Conservation (phyloP, 257 asterid species). For the Cruciata laevipes region DNA sequence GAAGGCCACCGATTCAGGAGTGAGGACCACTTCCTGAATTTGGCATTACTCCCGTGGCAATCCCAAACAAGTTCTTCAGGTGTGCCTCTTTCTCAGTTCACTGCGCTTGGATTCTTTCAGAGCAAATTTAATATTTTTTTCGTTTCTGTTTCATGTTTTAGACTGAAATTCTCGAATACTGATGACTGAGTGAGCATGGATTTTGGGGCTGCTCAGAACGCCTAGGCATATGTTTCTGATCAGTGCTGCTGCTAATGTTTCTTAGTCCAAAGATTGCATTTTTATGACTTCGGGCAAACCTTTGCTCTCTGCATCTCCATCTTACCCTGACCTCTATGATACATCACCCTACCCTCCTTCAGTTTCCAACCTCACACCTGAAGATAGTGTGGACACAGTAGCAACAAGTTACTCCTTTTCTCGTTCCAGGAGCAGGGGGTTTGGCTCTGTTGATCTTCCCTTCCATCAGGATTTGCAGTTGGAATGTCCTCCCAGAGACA, state of each 20-base stretch:
- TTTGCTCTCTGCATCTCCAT: slow-evolving; percentile 40
- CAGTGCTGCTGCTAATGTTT: slow-evolving; percentile 3
- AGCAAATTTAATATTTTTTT: not conserved
- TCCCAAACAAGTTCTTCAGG: not conserved
- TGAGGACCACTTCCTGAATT: not conserved
- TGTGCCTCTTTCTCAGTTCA: not conserved
- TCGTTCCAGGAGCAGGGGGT: slow-evolving; percentile 26
- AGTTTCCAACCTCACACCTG: slow-evolving; percentile 24
- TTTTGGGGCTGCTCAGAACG: slow-evolving; percentile 10
- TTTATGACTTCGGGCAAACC: slow-evolving; percentile 79
- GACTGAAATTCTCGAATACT: not conserved
- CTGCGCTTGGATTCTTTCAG: not conserved
- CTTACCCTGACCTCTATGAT: slow-evolving; percentile 8
- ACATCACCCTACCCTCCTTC: slow-evolving; percentile 17
- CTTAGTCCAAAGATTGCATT: slow-evolving; percentile 21
- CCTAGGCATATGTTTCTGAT: not conserved
- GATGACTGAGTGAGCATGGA: slow-evolving; percentile 6
- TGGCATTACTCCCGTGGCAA: not conserved
- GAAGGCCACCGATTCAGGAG: not conserved
- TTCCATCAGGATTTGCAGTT: slow-evolving; percentile 17
- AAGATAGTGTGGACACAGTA: slow-evolving; percentile 18
- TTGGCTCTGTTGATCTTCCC: slow-evolving; percentile 37
- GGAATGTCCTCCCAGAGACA: slow-evolving; percentile 46
- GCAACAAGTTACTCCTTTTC: slow-evolving; percentile 21
- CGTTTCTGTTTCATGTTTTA: not conserved